phyloP scores from a whole-genome alignment of 2,329 filamentous ascomycete genomes.

The Albophoma yamanashiensis region DNA sequence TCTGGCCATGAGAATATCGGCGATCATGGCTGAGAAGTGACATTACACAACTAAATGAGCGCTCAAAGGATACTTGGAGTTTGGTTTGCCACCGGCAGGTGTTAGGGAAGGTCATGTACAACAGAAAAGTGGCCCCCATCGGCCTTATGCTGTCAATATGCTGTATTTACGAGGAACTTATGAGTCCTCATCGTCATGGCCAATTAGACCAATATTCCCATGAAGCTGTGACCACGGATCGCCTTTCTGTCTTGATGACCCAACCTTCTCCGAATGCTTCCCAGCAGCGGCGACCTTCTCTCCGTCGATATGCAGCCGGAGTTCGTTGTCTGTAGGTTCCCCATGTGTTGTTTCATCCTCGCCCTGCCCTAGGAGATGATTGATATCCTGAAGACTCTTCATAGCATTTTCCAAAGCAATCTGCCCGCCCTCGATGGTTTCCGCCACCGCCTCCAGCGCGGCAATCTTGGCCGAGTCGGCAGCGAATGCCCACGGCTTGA shows the following conservation, averaged over 20 bases:
- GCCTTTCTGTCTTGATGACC: conserved; percentile 1
- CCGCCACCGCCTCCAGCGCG: conserved; percentile 46
- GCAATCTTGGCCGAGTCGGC: conserved; percentile 49
- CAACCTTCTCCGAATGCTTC: conserved; percentile 8
- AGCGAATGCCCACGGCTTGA: conserved; percentile 49
- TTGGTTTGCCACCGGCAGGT: not conserved
- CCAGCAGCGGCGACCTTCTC: conserved; percentile 5
- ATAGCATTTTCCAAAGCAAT: conserved; percentile 43
- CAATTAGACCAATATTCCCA: conserved; percentile 43
- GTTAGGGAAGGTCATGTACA: not conserved
- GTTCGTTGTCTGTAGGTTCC: conserved; percentile 14
- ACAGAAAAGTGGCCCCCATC: not conserved
- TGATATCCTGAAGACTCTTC: conserved; percentile 35
- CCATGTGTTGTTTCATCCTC: conserved; percentile 9
- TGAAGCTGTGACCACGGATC: conserved; percentile 42
- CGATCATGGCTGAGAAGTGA: conserved; percentile 46
- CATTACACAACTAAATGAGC: not conserved
- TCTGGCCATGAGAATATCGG: conserved; percentile 69
- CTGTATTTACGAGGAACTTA: not conserved
- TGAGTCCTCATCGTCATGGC: conserved; percentile 18
- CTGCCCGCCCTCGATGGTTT: conserved; percentile 49
- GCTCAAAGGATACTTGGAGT: not conserved
- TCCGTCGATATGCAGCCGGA: conserved; percentile 24
- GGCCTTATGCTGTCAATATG: not conserved
- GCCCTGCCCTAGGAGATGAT: conserved; percentile 32